Base-by-base conservation (phyloP, 2,329 filamentous ascomycete species). In the Pseudopithomyces chartarum region DNA sequence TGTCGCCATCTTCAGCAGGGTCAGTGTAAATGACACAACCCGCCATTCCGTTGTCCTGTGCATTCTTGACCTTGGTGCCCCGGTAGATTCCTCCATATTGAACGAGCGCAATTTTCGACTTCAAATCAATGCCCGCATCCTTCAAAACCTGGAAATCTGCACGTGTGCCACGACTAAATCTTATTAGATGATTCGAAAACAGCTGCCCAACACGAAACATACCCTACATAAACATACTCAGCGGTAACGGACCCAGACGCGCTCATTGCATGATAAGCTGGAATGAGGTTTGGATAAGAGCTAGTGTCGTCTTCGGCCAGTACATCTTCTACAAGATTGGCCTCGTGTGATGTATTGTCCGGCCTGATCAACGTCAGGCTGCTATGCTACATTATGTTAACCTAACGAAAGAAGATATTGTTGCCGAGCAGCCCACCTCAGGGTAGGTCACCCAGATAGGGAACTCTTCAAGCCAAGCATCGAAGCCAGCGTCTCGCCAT, bases 1-100 rank as follows among this genome's bases (percentile, higher is more conserved):
- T 57, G 19, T 76, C 68, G 3, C 76, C 76, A 59, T 78, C 76
- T 56, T 78, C 75, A 7, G 60, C 66, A 8, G 75, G 70, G 54
- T 78, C 76, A 5, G 73, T 77, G 63, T 72, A 79, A 52, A 78
- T 73, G 44, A 79, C 60, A 29, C 61, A 66, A 20, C 74, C 76
- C 34, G 71, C 66, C 73, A 77, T 76, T 36, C 75, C 76, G 45
- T 73, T 62, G n/a, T 74, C 71, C 50, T 77, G 71, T 11, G 76
- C 73, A 56, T 77, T 78, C 65, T 78, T 77, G 29, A 79, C 76
- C 57, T 79, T 79, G 17, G 78, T 67, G 2, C 77, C 77, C n/a
- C 77, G 71, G 59, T 76, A 77, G 7, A 73, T 68, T 3, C 67
- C 74, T 5, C 74, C 73, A 53, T 78, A 79, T 45, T 70, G 70